These are phyloP conservation scores for Coemansia sp. DNA, from an alignment of 192 early-diverging fungal species.

Conservation along the genomic window DNA sequence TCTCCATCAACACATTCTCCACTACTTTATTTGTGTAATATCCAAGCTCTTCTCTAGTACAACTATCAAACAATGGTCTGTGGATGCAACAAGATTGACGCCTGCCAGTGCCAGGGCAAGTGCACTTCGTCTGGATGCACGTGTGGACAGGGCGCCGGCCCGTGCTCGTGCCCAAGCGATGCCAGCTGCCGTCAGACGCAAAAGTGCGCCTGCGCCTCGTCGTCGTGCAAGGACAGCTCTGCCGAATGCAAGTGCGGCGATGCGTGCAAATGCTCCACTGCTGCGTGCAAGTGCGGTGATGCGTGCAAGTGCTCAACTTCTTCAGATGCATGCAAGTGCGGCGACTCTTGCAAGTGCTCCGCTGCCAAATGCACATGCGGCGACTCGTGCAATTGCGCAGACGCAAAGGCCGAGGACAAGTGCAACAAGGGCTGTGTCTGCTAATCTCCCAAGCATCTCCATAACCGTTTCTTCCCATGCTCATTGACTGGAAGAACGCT, in stretches of 20 bases:
- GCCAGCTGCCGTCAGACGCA: conserved; percentile 27
- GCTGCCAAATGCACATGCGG: conserved; percentile 12
- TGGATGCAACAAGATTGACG: conserved; percentile 16
- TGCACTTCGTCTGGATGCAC: conserved; percentile 22
- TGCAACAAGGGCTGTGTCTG: conserved; percentile 11
- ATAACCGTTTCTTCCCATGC: no score
- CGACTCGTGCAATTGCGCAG: conserved; percentile 22
- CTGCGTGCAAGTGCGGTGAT: conserved; percentile 27
- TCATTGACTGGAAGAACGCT: no score
- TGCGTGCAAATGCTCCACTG: conserved; percentile 29
- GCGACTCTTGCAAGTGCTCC: conserved; percentile 22
- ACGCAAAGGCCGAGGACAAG: conserved; percentile 10
- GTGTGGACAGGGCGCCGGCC: conserved; percentile 25
- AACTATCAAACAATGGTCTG: conserved; percentile 14
- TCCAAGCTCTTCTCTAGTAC: neutral
- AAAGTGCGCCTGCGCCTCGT: conserved; percentile 21
- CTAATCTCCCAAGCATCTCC: no score
- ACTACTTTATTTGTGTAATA: neutral
- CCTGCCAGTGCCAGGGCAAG: conserved; percentile 27
- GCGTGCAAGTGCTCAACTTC: conserved; percentile 1
- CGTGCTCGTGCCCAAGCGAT: conserved; percentile 24
- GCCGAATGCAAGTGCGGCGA: conserved; percentile 34
- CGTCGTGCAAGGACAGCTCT: conserved; percentile 29
- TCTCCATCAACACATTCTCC: neutral
- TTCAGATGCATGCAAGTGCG: conserved; percentile 27